phyloP scores from a whole-genome alignment of 169 alveolate genomes.

The Plasmodium vivax region DNA sequence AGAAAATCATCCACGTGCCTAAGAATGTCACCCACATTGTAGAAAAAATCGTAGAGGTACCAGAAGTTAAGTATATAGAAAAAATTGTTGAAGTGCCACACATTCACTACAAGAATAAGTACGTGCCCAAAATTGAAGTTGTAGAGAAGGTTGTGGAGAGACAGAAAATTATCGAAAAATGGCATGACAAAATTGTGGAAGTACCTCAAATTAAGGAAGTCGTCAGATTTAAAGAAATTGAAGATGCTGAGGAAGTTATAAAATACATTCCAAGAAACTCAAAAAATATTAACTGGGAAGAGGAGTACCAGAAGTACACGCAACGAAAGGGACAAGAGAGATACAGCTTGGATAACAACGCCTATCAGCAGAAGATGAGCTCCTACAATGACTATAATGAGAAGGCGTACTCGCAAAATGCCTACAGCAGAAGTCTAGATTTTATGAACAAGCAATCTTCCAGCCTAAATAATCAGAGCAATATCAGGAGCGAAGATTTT shows the following conservation, averaged over 20 bases:
- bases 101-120: constrained; percentile 86
- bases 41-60: constrained; percentile 90
- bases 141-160: constrained; percentile 88
- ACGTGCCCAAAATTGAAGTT: constrained; percentile 88
- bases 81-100: constrained; percentile 90
- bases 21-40: constrained; percentile 88
- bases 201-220: constrained; percentile 90
- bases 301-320: constrained; percentile 76
- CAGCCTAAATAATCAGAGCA: constrained; percentile 23
- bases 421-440: constrained; percentile 34
- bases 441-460: constrained; percentile 6
- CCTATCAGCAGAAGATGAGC: constrained; percentile 31
- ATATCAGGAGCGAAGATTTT: constrained; percentile 45
- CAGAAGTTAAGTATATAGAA: constrained; percentile 90
- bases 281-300: constrained; percentile 87
- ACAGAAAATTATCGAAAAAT: constrained; percentile 87
- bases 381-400: constrained; percentile 48
- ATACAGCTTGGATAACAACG: constrained; percentile 15
- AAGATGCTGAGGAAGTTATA: constrained; percentile 89
- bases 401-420: constrained; percentile 54
- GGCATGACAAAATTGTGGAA: constrained; percentile 90
- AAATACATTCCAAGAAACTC: constrained; percentile 86
- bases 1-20: constrained; percentile 89
- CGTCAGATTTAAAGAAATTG: constrained; percentile 88
- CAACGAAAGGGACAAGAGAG: background rate